A percentile compares a stretch with the other conserved stretches of the same genome.
Conservation (phyloP, 2,329 filamentous ascomycete genomes). For the Elsinoe arachidis region DNA sequence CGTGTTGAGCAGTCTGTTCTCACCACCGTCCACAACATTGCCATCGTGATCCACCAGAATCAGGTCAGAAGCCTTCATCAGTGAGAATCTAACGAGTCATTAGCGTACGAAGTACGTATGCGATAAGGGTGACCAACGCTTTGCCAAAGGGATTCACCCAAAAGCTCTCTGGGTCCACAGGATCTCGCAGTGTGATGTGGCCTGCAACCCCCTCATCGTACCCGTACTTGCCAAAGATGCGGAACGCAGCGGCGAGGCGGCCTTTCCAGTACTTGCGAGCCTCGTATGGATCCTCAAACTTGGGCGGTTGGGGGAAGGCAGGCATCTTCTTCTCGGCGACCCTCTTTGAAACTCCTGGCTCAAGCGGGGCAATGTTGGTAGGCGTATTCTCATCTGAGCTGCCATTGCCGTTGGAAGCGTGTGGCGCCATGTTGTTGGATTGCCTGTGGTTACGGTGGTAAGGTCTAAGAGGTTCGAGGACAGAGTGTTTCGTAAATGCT, state of each 20-base stretch:
- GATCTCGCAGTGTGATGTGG: conserved; percentile 36
- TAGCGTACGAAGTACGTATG: too few species aligned
- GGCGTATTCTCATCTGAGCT: conserved; percentile 11
- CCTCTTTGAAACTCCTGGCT: conserved; percentile 16
- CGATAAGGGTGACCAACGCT: too few species aligned
- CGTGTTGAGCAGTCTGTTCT: conserved; percentile 33
- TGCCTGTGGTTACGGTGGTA: not conserved
- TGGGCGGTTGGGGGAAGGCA: conserved; percentile 18
- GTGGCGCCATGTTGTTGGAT: conserved; percentile 15
- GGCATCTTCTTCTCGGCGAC: conserved; percentile 12
- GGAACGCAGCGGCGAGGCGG: conserved; percentile 37
- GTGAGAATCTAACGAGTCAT: conserved; percentile 29
- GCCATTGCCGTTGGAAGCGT: conserved; percentile 11
- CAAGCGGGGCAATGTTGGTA: conserved; percentile 12
- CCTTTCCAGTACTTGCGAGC: conserved; percentile 36
- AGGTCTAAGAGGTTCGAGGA: not conserved
- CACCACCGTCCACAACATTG: conserved; percentile 35
- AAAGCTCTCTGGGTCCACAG: conserved; percentile 30
- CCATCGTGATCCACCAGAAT: conserved; percentile 38
- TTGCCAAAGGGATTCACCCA: conserved; percentile 36
- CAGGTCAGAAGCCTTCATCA: conserved; percentile 39
- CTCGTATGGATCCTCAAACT: conserved; percentile 30
- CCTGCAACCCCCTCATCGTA: conserved; percentile 28
- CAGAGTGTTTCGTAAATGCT: not conserved
- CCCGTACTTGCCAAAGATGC: conserved; percentile 34